Base-by-base conservation (phyloP, 306 rosid species). In the Lathyrus sativus region DNA sequence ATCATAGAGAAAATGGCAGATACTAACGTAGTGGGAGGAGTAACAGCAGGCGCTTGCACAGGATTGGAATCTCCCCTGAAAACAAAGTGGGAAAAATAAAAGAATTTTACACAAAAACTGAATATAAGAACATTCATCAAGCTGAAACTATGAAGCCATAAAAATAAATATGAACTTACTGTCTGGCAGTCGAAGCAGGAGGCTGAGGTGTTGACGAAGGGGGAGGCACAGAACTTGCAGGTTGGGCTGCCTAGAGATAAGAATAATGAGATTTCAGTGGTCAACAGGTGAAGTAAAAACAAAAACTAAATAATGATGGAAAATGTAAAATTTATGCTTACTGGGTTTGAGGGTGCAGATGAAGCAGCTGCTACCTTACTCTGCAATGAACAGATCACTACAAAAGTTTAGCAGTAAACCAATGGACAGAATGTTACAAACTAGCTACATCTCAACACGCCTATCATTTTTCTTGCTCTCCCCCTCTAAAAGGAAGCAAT, bases 111-210 rank as follows among this genome's bases (percentile, higher is more conserved):
- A 35, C 24, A 1, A 51, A 67, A 61, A 60, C 45, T 74, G 3
- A n/a, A 72, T 48, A 54, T 39, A 45, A 61, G 41, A 58, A 50
- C 7, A 53, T 22, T 31, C 46, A 73, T 33, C 8, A 2, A 14
- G 54, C 46, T 11, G 65, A 78, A 44, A 67, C 54, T 61, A 51
- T 9, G 48, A 46, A 39, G 14, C 67, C 42, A n/a, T 24, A 44
- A 71, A 48, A 18, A 28, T 31, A 39, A 67, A 81, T 55, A n/a
- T 51, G 68, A 78, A 88, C 95, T 78, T 78, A 88, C 95, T 24
- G 81, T 54, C 62, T 79, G 6, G 65, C 74, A 53, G 74, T 64
- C n/a, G 75, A 19, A 26, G 79, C 51, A 35, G 79, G 89, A 72
- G 81, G 76, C 55, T 78, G 83, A 66, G 90, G 14, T 44, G 75